A percentile compares a stretch with the other conserved stretches of the same genome.
phyloP scores from a whole-genome alignment of 2,329 filamentous ascomycete species.

The Claviceps sorghi region DNA sequence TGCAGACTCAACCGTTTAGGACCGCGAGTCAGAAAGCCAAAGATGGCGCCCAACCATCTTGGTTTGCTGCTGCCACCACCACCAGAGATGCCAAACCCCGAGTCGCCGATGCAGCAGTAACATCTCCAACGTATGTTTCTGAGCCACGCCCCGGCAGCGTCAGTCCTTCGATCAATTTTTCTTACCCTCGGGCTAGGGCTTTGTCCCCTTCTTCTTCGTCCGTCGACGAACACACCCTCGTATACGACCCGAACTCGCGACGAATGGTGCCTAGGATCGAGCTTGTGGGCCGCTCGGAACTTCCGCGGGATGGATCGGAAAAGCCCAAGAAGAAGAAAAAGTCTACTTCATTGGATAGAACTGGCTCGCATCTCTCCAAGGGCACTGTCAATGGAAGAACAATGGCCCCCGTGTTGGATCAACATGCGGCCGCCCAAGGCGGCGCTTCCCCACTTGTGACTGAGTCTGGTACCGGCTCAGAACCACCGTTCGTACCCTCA shows the following conservation, averaged over 20 bases:
- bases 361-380: conserved; percentile 32
- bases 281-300: conserved; percentile 28
- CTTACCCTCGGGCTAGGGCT: conserved; percentile 35
- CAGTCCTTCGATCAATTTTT: conserved; percentile 44
- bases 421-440: background rate
- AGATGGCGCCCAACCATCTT: conserved; percentile 26
- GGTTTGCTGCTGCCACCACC: conserved; percentile 31
- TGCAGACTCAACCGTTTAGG: conserved; percentile 34
- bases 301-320: conserved; percentile 23
- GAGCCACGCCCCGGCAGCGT: conserved; percentile 27
- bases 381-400: conserved; percentile 36
- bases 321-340: conserved; percentile 29
- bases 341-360: conserved; percentile 19
- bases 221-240: conserved; percentile 27
- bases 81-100: conserved; percentile 32
- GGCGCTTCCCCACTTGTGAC: background rate
- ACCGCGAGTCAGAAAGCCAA: conserved; percentile 39
- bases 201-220: conserved; percentile 15
- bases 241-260: conserved; percentile 52
- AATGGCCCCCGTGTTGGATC: conserved; percentile 32
- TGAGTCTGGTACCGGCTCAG: background rate
- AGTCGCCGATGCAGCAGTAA: conserved; percentile 28
- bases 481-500: background rate
- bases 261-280: conserved; percentile 40
- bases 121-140: conserved; percentile 14